Evolutionary conservation across 805 yeast species (phyloP).

Genomic region (Limtongozyma cylindracea): DNA sequence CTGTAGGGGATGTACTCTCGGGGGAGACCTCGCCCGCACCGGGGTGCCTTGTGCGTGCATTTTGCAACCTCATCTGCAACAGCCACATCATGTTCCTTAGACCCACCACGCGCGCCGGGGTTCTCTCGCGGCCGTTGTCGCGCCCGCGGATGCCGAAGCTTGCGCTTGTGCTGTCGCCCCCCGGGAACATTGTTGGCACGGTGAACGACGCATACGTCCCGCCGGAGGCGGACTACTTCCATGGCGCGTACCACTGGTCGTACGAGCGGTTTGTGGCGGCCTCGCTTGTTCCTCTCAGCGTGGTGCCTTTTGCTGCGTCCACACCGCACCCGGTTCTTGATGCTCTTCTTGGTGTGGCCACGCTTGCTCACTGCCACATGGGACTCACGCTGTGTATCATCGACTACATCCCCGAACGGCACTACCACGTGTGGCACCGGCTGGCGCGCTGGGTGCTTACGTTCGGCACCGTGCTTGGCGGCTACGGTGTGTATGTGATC

Average conservation of each 20-base stretch:
- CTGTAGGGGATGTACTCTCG: no score
- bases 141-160: no score
- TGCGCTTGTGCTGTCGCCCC: no score
- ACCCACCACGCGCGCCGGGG: no score
- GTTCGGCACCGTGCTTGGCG: constrained; percentile 43
- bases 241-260: constrained; percentile 90
- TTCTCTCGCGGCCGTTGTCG: no score
- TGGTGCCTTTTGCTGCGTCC: constrained; percentile 58
- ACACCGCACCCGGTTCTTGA: constrained; percentile 46
- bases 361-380: constrained; percentile 57
- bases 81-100: no score
- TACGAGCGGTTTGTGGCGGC: constrained; percentile 52
- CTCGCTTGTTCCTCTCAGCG: constrained; percentile 51
- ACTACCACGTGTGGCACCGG: constrained; percentile 54
- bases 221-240: constrained; percentile 35
- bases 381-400: constrained; percentile 83
- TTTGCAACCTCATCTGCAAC: no score
- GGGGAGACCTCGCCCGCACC: no score
- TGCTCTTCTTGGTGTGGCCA: constrained; percentile 34
- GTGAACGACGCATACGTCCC: constrained; percentile 69
- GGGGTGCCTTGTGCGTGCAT: no score
- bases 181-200: constrained; percentile 80
- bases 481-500: constrained; percentile 62
- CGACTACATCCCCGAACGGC: constrained; percentile 78
- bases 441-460: constrained; percentile 43